Evolutionary conservation across 495 filamentous ascomycete species (phyloP), one percentile per base, ranked within the genome.

Genomic region (Cercophora samala): DNA sequence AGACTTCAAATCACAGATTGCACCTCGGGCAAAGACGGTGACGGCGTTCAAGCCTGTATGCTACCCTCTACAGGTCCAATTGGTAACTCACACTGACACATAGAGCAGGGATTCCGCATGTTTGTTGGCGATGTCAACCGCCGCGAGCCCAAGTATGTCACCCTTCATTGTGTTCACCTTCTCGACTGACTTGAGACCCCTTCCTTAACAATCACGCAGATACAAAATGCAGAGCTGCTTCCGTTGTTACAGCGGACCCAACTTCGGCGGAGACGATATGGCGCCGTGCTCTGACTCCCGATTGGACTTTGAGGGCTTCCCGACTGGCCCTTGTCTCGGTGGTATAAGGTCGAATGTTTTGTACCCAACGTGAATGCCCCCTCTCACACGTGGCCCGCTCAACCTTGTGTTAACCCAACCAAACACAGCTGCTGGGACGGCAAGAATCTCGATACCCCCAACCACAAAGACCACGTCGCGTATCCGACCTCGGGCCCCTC

Each of bases 11-110:
- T n/a, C n/a, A n/a, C 26, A 29, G 26, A 77, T 81, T 53, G 72
- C 76, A 0, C 79, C 81, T 0, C 72, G 76, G 46, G 73, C 74
- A 63, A 70, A 69, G 42, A 74, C 73, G 19, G 77, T 81, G 37
- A 83, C 81, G 11, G 81, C 81, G 3, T 83, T 83, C 64, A 78
- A 78, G 64, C 78, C 78, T 9, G 78, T 78, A 68, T 51, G 76
- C 67, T 17, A 9, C 56, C n/a, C 18, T 19, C 18, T 4, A 3
- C 15, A 23, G 1, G n/a, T 1, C 53, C 8, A 56, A 23, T n/a
- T n/a, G n/a, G n/a, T 19, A 19, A 15, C n/a, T 19, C 22, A 3
- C 22, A 4, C 53, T 56, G 23, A 62, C 21, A 52, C 42, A 21
- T n/a, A 1, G 11, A 5, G 15, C 55, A 77, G 76, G 75, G 76